Percentiles rank a stretch among this genome's conserved stretches.
These are phyloP conservation scores for Lycium ferocissimum DNA, from an alignment of 257 asterid genomes.

Conservation along the genomic window DNA sequence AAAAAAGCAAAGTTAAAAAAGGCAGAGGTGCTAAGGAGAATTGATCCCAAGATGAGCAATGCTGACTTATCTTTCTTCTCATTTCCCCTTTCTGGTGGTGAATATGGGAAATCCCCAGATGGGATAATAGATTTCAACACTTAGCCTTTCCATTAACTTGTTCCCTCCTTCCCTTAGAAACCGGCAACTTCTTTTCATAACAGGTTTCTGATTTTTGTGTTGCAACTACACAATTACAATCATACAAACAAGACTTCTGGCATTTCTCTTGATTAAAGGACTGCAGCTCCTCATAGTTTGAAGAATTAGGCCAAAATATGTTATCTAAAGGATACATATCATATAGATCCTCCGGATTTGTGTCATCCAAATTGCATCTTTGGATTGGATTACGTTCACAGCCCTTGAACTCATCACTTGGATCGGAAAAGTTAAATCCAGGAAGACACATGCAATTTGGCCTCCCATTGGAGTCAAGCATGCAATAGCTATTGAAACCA, in stretches of 20 bases:
- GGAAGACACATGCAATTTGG: too few relatives aligned
- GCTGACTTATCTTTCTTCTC: slow-evolving; percentile 17
- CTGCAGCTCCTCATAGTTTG: slow-evolving; percentile 25
- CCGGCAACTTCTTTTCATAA: slow-evolving; percentile 32
- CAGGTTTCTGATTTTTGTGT: slow-evolving; percentile 49
- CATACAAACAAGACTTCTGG: slow-evolving; percentile 44
- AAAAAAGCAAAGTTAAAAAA: slow-evolving; percentile 34
- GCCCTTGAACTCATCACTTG: too few relatives aligned
- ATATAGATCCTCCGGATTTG: too few relatives aligned
- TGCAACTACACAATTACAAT: slow-evolving; percentile 62
- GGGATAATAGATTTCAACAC: not conserved
- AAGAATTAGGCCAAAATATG: slow-evolving; percentile 40
- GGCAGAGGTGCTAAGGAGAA: slow-evolving; percentile 38
- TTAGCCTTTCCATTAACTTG: slow-evolving; percentile 29
- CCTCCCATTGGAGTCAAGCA: too few relatives aligned
- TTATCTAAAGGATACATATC: not conserved
- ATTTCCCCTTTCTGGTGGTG: not conserved
- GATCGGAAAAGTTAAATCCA: too few relatives aligned
- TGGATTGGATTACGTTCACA: too few relatives aligned
- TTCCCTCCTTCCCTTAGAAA: slow-evolving; percentile 39
- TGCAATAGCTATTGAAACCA: too few relatives aligned
- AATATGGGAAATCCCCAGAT: not conserved
- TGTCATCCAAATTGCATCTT: too few relatives aligned
- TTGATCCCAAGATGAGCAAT: not conserved
- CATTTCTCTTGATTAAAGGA: slow-evolving; percentile 38